Evolutionary conservation across 345 rosid species (phyloP).

Genomic region (Acer yangbiense): DNA sequence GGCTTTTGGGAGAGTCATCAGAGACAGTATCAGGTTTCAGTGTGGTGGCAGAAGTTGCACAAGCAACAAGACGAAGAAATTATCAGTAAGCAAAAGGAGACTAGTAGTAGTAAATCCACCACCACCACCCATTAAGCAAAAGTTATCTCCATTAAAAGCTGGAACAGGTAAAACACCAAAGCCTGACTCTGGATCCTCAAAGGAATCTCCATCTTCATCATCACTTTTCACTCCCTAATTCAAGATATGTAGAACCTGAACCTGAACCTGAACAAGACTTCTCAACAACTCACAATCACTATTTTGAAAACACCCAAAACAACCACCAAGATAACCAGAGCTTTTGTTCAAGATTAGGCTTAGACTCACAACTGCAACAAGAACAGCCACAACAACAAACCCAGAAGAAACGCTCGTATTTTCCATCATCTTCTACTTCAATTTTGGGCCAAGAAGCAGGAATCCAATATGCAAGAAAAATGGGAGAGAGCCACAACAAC

Average conservation of each 20-base stretch:
- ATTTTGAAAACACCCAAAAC: conserved; percentile 22
- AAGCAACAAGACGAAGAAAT: conserved; percentile 35
- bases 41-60: conserved; percentile 52
- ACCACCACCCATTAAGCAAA: conserved; percentile 22
- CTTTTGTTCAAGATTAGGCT: conserved; percentile 36
- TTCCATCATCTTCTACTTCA: conserved; percentile 27
- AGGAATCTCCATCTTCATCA: conserved; percentile 38
- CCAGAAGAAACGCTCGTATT: conserved; percentile 42
- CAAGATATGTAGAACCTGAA: conserved; percentile 36
- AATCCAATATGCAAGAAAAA: conserved; percentile 53
- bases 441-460: conserved; percentile 27
- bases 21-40: conserved; percentile 39
- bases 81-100: conserved; percentile 23
- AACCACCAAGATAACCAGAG: conserved; percentile 27
- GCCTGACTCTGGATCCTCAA: conserved; percentile 62
- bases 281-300: conserved; percentile 15
- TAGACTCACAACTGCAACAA: conserved; percentile 15
- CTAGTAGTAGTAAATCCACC: conserved; percentile 17
- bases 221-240: conserved; percentile 13
- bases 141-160: conserved; percentile 43
- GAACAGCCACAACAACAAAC: conserved; percentile 26
- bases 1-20: conserved; percentile 45
- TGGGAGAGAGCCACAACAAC: conserved; percentile 49
- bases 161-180: conserved; percentile 46
- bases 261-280: conserved; percentile 9